A percentile compares a stretch with the other conserved stretches of the same genome.
phyloP scores from a whole-genome alignment of 1,139 yeast species.

The Debaryomyces robertsiae region DNA sequence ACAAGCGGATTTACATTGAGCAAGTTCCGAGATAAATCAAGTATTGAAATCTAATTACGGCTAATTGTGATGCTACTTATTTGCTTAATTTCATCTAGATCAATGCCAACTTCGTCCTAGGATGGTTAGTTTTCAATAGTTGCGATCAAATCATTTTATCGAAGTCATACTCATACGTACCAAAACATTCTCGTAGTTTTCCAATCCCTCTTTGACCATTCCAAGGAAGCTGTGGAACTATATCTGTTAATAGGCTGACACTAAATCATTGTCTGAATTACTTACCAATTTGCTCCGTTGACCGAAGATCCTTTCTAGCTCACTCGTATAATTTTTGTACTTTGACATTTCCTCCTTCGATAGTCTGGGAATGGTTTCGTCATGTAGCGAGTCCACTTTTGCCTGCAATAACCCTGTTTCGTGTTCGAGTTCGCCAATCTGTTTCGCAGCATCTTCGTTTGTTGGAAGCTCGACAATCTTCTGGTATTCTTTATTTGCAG shows the following conservation, averaged over 20 bases:
- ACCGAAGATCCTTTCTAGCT: conserved; percentile 8
- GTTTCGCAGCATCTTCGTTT: conserved; percentile 11
- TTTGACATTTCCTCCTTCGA: conserved; percentile 10
- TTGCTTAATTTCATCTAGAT: conserved; percentile 10
- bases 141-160: neutral
- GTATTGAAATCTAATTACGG: neutral
- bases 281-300: conserved; percentile 14
- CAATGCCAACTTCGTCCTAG: conserved; percentile 13
- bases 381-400: conserved; percentile 4
- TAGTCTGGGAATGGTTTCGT: conserved; percentile 1
- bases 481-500: conserved; percentile 5
- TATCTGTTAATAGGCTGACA: conserved; percentile 3
- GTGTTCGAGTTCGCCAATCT: conserved; percentile 5
- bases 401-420: conserved; percentile 1
- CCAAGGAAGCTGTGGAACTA: conserved; percentile 12
- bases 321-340: conserved; percentile 5
- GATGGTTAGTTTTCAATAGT: conserved; percentile 1
- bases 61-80: neutral
- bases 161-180: conserved; percentile 14
- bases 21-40: neutral
- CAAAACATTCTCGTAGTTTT: conserved; percentile 12
- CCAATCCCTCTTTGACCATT: conserved; percentile 12
- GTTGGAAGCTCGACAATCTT: conserved; percentile 10
- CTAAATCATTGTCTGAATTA: neutral
- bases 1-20: too few species aligned